phyloP scores from a whole-genome alignment of 768 basidiomycete genomes.

The Amanita muscaria region DNA sequence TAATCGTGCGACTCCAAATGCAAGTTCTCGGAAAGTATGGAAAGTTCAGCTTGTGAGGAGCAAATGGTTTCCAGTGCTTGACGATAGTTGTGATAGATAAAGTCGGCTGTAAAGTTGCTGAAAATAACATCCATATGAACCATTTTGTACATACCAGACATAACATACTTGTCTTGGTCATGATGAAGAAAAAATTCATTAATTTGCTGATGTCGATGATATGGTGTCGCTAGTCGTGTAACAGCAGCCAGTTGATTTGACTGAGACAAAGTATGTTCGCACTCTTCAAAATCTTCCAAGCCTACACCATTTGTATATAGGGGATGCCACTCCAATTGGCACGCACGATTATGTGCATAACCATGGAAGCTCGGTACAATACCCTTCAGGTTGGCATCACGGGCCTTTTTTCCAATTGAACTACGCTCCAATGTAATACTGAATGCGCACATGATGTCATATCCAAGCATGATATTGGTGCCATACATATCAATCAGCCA shows the following conservation, averaged over 20 bases:
- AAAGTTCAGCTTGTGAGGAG: too few relatives aligned
- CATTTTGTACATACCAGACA: slow-evolving; percentile 13
- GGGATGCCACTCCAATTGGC: slow-evolving; percentile 16
- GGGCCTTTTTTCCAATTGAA: too few relatives aligned
- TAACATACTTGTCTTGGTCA: slow-evolving; percentile 17
- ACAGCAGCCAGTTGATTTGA: slow-evolving; percentile 15
- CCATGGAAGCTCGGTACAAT: slow-evolving; percentile 17
- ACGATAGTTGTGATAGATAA: slow-evolving; percentile 19
- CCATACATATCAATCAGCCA: too few relatives aligned
- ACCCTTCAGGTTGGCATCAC: too few relatives aligned
- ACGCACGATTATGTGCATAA: slow-evolving; percentile 15
- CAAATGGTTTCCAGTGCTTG: slow-evolving; percentile 18
- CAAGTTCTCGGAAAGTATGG: too few relatives aligned
- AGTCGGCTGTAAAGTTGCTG: neutral
- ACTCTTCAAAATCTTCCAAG: slow-evolving; percentile 15
- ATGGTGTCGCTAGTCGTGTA: slow-evolving; percentile 12
- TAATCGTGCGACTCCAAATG: too few relatives aligned
- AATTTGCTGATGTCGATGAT: slow-evolving; percentile 17
- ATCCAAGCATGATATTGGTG: slow-evolving; percentile 12
- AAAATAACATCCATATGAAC: neutral
- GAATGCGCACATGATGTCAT: too few relatives aligned
- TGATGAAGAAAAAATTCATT: slow-evolving; percentile 9
- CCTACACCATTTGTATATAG: slow-evolving; percentile 16
- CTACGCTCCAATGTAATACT: too few relatives aligned
- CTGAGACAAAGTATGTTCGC: slow-evolving; percentile 13